Evolutionary conservation across 1,284 basidiomycete genomes (phyloP), one percentile per base, ranked within the genome.

Genomic region (Grifola frondosa): DNA sequence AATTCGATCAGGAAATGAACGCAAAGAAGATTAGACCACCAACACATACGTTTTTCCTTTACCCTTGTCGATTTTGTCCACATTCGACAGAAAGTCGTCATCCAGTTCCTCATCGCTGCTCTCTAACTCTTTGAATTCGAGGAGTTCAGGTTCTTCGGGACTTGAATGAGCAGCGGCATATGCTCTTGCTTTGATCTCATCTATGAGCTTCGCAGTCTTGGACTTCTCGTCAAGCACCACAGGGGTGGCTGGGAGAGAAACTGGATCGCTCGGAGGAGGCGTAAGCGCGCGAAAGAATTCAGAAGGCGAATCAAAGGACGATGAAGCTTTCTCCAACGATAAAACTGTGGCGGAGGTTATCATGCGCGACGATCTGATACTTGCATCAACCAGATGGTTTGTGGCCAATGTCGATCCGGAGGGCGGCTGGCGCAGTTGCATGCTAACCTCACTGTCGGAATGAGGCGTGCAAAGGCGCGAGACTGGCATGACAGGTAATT

Each of bases 141-240:
- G 50, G 26, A 56, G 47, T 16, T 37, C 22, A 48, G 58, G 17
- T 50, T 60, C 36, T 16, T 73, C 65, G 13, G 75, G 71, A 12
- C 72, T 70, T 32, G 73, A 78, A 23, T 67, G 68, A 12, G 59
- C 54, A 15, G 56, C 66, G 20, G 65, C 68, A 12, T 40, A 45
- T 4, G 57, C 61, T 44, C 69, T 71, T 6, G 76, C 80, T 60
- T 73, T 81, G 44, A 88, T 83, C 24, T 77, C 66, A 5, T 74
- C 80, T 36, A 88, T 80, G 29, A 86, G 68, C 50, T 71, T 65
- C 13, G 73, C 71, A 1, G 84, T 71, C 60, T 79, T 84, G 17
- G 66, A 59, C 15, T 67, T 68, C 3, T 65, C 53, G 51, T 76
- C 69, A 13, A 81, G 61, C 6, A 70, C 62, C 20, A 69, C 54